These are phyloP conservation scores for Leptomonas seymouri DNA, from an alignment of 208 protist species.

Conservation along the genomic window DNA sequence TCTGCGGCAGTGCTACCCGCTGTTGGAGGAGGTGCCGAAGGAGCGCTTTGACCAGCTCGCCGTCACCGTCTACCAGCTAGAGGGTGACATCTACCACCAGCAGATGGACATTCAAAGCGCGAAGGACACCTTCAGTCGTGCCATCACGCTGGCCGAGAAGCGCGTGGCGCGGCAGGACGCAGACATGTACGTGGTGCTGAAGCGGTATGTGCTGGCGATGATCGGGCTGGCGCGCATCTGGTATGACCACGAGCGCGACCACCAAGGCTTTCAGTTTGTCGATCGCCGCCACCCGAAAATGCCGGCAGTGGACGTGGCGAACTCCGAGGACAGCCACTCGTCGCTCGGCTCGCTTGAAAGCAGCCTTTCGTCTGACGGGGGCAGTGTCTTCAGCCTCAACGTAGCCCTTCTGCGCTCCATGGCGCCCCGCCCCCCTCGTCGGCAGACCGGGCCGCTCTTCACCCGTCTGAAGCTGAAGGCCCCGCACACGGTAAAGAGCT, in stretches of 20 bases:
- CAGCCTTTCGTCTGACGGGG: constrained; percentile 51
- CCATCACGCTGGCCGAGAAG: constrained; percentile 80
- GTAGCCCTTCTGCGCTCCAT: constrained; percentile 78
- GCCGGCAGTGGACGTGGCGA: constrained; percentile 23
- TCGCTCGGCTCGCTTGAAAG: constrained; percentile 65
- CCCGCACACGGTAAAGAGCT: constrained; percentile 31
- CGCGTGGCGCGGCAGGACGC: constrained; percentile 75
- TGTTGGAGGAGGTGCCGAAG: constrained; percentile 61
- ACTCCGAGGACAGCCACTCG: constrained; percentile 10
- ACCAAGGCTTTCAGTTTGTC: constrained; percentile 66
- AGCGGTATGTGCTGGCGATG: constrained; percentile 84
- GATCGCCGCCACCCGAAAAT: constrained; percentile 39
- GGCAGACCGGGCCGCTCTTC: constrained; percentile 60
- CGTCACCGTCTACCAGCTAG: constrained; percentile 79
- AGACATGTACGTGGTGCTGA: constrained; percentile 86
- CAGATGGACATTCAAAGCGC: constrained; percentile 57
- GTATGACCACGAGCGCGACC: constrained; percentile 80
- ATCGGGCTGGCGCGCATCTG: constrained; percentile 80
- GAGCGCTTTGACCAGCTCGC: constrained; percentile 71
- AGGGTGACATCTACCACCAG: constrained; percentile 70
- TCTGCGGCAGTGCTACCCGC: constrained; percentile 67
- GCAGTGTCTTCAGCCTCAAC: constrained; percentile 81
- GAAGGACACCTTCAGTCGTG: constrained; percentile 67
- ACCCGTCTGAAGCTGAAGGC: constrained; percentile 50
- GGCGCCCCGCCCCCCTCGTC: constrained; percentile 57